Evolutionary conservation across 306 rosid species (phyloP).

Genomic region (Cucurbita argyrosperma): DNA sequence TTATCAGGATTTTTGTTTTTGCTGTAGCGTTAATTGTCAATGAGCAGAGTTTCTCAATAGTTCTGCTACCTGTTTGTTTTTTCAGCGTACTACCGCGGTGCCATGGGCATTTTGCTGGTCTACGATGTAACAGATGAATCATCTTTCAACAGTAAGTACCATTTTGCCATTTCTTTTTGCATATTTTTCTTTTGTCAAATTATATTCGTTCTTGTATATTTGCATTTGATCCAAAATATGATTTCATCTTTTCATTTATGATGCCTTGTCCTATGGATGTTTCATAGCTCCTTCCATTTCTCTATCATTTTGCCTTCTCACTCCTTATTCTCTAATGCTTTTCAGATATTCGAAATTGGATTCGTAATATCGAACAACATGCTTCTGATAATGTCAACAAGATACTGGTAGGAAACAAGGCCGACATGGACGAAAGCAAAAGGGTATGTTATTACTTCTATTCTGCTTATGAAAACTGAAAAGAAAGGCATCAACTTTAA

Average conservation of each 20-base stretch:
- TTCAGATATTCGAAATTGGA: constrained; percentile 94
- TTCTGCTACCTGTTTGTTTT: constrained; percentile 2
- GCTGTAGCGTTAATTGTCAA: background rate
- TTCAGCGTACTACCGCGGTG: constrained; percentile 94
- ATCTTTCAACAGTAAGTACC: constrained; percentile 70
- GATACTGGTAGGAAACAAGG: constrained; percentile 93
- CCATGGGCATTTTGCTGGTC: constrained; percentile 94
- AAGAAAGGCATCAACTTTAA: background rate
- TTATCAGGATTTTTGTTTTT: background rate
- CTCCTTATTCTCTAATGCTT: constrained; percentile 10
- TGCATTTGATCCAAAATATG: background rate
- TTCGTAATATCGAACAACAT: constrained; percentile 90
- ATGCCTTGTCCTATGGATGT: background rate
- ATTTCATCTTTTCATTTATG: background rate
- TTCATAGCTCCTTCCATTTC: background rate
- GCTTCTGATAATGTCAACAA: constrained; percentile 91
- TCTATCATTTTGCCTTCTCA: background rate
- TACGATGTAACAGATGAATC: constrained; percentile 91
- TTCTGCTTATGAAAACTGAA: background rate
- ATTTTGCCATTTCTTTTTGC: constrained; percentile 2
- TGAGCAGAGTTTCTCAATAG: background rate
- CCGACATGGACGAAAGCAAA: constrained; percentile 91
- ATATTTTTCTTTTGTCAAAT: background rate
- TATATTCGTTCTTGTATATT: background rate
- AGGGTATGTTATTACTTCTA: constrained; percentile 36